Base-by-base conservation (phyloP, 1,284 basidiomycete species). In the Heterobasidion annosum region DNA sequence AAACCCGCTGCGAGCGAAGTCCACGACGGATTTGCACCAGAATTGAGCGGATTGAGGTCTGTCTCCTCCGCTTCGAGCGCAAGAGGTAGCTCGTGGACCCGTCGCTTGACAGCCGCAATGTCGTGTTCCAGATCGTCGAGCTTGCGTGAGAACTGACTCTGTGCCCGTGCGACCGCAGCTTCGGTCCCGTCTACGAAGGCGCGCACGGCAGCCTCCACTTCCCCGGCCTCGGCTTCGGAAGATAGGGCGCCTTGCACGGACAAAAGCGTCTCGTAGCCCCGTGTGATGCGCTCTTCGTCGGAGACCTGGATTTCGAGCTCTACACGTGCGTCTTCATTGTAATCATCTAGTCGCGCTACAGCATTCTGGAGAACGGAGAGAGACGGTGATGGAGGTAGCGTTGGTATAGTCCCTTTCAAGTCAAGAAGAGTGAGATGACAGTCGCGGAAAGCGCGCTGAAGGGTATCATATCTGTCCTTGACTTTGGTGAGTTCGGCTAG, bases 281-380 rank as follows among this genome's bases (percentile, higher is more conserved):
- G 76, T 9, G 75, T 73, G 0, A 87, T 74, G 8, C 93, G 75
- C 37, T 80, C 79, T 60, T 91, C 90, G 66, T 94, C 91, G 1
- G 88, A 81, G 13, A 87, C 71, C 18, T 83, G 82, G 51, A 94
- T 93, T 70, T 94, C 91, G 16, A 93, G 72, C 64, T 93, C 91
- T 2, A 94, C 91, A 1, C 89, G 79, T 0, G 83, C 85, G 61
- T 94, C 91, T 67, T 93, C 91, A 18, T 83, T 82, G 59, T 82
- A 90, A 65, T 94, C 89, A 59, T 85, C 77, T 43, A 94, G 72
- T 1, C 88, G 77, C 48, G 84, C 77, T 3, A 91, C 71, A 1
- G 83, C 81, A 0, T 73, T 73, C 16, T 70, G 68, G 3, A 93
- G 64, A 8, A 79, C 65, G 3, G 75, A 64, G n/a, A 64, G 53